Base-by-base conservation (phyloP, 768 basidiomycete genomes). In the Terana coerulea region DNA sequence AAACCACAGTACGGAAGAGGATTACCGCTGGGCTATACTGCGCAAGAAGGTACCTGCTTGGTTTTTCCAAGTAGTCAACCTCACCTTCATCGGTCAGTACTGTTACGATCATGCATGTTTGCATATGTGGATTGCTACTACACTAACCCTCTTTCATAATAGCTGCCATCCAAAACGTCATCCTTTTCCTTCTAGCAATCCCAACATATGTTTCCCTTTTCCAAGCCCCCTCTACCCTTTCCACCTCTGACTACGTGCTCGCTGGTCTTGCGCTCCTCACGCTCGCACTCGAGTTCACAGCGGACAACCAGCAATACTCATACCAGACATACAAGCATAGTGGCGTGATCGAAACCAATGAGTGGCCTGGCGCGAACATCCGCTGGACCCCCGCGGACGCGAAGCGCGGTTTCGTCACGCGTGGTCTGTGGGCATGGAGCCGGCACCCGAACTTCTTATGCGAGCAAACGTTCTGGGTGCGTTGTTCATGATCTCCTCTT, bases 361-460 rank as follows among this genome's bases (percentile, higher is more conserved):
- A 89, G 9, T 87, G 89, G 86, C 68, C 72, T 21, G 81, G 82
- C 7, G 78, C 87, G 3, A 74, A 80, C 22, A 75, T 90, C n/a
- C 53, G 70, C 5, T 88, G 86, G 79, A 82, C 81, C 1, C 72
- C 78, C 17, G 77, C 75, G 17, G 88, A 91, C 66, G 79, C 75
- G 1, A 72, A 83, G 54, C 76, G 94, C 10, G 95, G 95, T 0
- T 98, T 98, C 65, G 69, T 86, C 22, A 91, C 92, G 0, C 75
- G 77, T 17, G 95, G 95, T 3, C 67, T 98, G 6, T 98, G 90
- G 89, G 78, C 81, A 1, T 95, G 84, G 75, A 83, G 81, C 2
- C 75, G 95, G 14, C 95, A 98, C 67, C 94, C 95, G 30, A 98
- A 98, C 67, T 95, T 92, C 64, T 70, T 85, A 1, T 93, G 89